Evolutionary conservation across 192 early-diverging fungal genomes (phyloP).

Genomic region (Spinellus fusiger): DNA sequence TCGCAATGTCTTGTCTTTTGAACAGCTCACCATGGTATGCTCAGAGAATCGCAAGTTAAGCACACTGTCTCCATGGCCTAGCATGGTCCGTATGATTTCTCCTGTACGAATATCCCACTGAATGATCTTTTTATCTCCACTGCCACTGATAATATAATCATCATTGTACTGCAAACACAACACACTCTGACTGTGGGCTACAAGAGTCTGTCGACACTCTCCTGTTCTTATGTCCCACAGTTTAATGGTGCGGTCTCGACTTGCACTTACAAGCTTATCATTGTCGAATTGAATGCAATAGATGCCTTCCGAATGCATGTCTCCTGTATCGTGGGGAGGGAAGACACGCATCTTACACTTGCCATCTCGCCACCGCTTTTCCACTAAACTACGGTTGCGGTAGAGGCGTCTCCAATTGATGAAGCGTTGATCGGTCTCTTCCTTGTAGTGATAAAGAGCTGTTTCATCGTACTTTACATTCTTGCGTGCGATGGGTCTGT

Average conservation of each 20-base stretch:
- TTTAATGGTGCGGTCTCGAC: conserved; percentile 64
- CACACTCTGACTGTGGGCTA: conserved; percentile 72
- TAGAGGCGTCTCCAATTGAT: conserved; percentile 77
- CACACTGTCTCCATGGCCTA: conserved; percentile 59
- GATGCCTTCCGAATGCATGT: conserved; percentile 76
- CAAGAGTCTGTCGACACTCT: conserved; percentile 50
- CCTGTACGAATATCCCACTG: conserved; percentile 69
- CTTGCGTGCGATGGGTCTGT: conserved; percentile 7
- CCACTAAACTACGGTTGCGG: conserved; percentile 53
- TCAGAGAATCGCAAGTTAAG: conserved; percentile 73
- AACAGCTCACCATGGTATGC: conserved; percentile 72
- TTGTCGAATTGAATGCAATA: conserved; percentile 80
- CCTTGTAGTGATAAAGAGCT: conserved; percentile 29
- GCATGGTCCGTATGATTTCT: conserved; percentile 34
- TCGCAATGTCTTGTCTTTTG: conserved; percentile 75
- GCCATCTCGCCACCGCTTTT: conserved; percentile 69
- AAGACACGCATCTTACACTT: conserved; percentile 53
- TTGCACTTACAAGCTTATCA: conserved; percentile 63
- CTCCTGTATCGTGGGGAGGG: conserved; percentile 20
- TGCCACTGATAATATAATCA: conserved; percentile 59
- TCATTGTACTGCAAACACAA: conserved; percentile 82
- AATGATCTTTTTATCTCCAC: conserved; percentile 59
- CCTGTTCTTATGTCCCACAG: conserved; percentile 70
- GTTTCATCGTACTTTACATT: conserved; percentile 23
- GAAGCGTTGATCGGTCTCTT: conserved; percentile 28